Evolutionary conservation across 768 basidiomycete species (phyloP), one percentile per base, ranked within the genome.

Genomic region (Sarcomyxa edulis): DNA sequence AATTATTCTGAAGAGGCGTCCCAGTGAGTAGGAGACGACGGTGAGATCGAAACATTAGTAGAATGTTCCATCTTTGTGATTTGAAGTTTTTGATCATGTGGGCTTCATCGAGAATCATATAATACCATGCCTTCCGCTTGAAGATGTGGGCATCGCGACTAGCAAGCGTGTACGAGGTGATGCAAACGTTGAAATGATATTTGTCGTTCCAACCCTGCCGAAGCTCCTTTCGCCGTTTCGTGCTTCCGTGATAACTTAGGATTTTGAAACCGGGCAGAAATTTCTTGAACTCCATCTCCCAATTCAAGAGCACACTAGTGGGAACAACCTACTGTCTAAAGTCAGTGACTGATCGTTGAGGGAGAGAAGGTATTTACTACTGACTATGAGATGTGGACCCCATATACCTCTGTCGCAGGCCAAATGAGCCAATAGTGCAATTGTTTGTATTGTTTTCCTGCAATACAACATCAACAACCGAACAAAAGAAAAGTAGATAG

Each of bases 41-140:
- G 54, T 84, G 85, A 7, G 84, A 86, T 21, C 84, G 75, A 60
- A 95, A 94, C 73, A 89, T 86, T 9, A 95, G 71, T 7, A 96
- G 61, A 21, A 82, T 90, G 50, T 89, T 90, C 92, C 93, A 96
- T 25, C 93, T 75, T 55, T 96, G 90, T 0, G 87, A 90, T 53
- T 82, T 81, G 66, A 94, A 95, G 58, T 96, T 96, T 65, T 94
- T 94, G 78, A 96, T 93, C 80, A 94, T 95, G 54, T 96, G 92
- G 6, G 92, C 93, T 60, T 96, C 92, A 55, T 96, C 92, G 5
- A 96, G 78, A 39, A 96, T 80, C 84, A 96, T 88, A 51, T 96
- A 96, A 54, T 92, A 90, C 93, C 93, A 95, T 34, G 76, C 68
- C 62, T 91, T 94, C 29, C 93, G 80, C 59, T 89, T 89, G 68